phyloP scores from a whole-genome alignment of 805 yeast genomes.

The Jamesozyma piceae region DNA sequence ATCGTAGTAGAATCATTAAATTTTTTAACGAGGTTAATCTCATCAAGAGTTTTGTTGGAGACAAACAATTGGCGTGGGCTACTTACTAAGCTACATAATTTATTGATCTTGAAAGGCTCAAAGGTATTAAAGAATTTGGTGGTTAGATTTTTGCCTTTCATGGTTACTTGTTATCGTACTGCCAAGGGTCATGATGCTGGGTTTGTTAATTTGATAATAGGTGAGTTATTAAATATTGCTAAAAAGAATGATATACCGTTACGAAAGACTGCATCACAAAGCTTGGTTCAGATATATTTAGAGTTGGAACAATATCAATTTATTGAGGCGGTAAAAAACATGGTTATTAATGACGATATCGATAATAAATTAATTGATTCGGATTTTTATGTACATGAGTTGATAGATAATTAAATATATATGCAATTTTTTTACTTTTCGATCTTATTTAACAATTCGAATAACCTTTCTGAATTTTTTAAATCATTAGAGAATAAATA shows the following conservation, averaged over 20 bases:
- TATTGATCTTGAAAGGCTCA: constrained; percentile 5
- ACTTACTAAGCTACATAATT: constrained; percentile 6
- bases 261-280: constrained; percentile 10
- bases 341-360: background rate
- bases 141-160: constrained; percentile 36
- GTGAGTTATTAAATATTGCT: constrained; percentile 6
- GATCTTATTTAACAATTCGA: background rate
- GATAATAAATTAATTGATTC: background rate
- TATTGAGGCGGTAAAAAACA: background rate
- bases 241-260: constrained; percentile 1
- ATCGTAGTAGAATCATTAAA: constrained; percentile 15
- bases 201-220: constrained; percentile 1
- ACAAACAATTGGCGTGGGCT: constrained; percentile 8
- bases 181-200: constrained; percentile 1
- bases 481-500: constrained; percentile 1
- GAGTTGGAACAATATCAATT: constrained; percentile 8
- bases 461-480: background rate
- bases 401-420: background rate
- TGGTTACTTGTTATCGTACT: constrained; percentile 18
- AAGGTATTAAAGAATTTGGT: background rate
- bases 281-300: constrained; percentile 16
- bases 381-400: constrained; percentile 1
- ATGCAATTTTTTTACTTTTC: background rate
- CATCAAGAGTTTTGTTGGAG: constrained; percentile 5
- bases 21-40: constrained; percentile 8